Base-by-base conservation (phyloP, 495 filamentous ascomycete species). In the Trichoderma erinaceum region DNA sequence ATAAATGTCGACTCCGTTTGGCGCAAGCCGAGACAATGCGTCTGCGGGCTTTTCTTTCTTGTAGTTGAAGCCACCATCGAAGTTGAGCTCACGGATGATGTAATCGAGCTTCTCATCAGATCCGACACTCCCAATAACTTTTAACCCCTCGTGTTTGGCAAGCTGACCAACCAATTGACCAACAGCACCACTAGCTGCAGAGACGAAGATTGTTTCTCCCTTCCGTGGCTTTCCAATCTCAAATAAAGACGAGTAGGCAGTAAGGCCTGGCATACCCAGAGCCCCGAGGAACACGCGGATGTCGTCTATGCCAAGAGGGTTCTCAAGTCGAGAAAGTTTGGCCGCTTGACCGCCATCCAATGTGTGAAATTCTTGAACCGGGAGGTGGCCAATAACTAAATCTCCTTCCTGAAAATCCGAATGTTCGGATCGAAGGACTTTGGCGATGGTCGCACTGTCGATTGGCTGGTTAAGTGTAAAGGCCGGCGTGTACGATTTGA, bases 1-100 rank as follows among this genome's bases (percentile, higher is more conserved):
- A 80, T 97, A 97, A 75, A 98, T 96, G 74, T 97, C 92, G 63
- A 97, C 84, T 13, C 93, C 94, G 38, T 94, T 73, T 0, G 92
- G 93, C 7, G 90, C 90, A 56, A 96, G 79, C 70, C 91, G 83
- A 70, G 81, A 77, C 64, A 97, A 79, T 1, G 92, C 94, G 63
- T 90, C 88, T 1, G 72, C 48, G 84, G 90, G 73, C 85, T 88
- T 69, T 80, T 85, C 82, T 70, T 79, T 83, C 74, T 82, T 80
- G 78, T 92, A 92, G 76, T 92, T 91, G 79, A 91, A 92, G 8
- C 86, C 88, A 43, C 79, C 87, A 65, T 90, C 87, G 70, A 91
- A 92, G 27, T 84, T 83, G 21, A 92, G 81, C 52, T 88, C 86
- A 65, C 87, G 85, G 58, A 75, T 75, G 70, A 90, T 86, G 72